These are phyloP conservation scores for Tylopilus subfusipes DNA, from an alignment of 768 basidiomycete genomes.

Conservation along the genomic window DNA sequence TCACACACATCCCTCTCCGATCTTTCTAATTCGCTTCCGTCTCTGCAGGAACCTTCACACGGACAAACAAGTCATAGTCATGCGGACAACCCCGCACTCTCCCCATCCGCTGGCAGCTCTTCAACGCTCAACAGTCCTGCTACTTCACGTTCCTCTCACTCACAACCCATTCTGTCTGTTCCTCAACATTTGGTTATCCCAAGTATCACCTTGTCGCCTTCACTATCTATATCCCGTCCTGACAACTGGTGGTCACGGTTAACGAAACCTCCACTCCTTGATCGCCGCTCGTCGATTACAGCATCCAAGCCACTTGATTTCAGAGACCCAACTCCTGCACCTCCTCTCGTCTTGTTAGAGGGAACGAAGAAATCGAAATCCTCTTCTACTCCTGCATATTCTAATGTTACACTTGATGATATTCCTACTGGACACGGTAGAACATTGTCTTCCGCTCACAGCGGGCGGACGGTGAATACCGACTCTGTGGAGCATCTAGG, in stretches of 20 bases:
- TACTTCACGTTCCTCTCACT: slow-evolving; percentile 24
- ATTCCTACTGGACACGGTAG: slow-evolving; percentile 27
- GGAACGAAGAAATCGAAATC: slow-evolving; percentile 35
- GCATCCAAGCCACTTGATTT: slow-evolving; percentile 46
- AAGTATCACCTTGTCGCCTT: slow-evolving; percentile 38
- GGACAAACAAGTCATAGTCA: slow-evolving; percentile 25
- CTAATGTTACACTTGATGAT: slow-evolving; percentile 11
- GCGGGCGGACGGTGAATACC: slow-evolving; percentile 60
- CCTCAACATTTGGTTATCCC: slow-evolving; percentile 42
- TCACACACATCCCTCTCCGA: slow-evolving; percentile 24
- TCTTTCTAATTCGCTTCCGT: slow-evolving; percentile 25
- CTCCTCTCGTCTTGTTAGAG: slow-evolving; percentile 57
- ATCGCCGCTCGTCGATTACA: slow-evolving; percentile 47
- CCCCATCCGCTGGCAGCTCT: slow-evolving; percentile 8
- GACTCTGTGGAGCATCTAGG: slow-evolving; percentile 65
- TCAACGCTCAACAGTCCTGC: slow-evolving; percentile 23
- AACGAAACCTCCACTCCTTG: slow-evolving; percentile 60
- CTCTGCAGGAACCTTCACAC: slow-evolving; percentile 22
- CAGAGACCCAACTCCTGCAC: slow-evolving; percentile 78
- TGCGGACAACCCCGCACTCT: slow-evolving; percentile 23
- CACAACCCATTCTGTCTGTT: slow-evolving; percentile 27
- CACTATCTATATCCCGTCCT: slow-evolving; percentile 54
- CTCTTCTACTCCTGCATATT: slow-evolving; percentile 10
- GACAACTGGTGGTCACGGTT: slow-evolving; percentile 81
- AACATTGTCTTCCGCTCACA: slow-evolving; percentile 49